These are phyloP conservation scores for Globisporangium solare DNA, from an alignment of 352 stramenopile genomes.

Conservation along the genomic window DNA sequence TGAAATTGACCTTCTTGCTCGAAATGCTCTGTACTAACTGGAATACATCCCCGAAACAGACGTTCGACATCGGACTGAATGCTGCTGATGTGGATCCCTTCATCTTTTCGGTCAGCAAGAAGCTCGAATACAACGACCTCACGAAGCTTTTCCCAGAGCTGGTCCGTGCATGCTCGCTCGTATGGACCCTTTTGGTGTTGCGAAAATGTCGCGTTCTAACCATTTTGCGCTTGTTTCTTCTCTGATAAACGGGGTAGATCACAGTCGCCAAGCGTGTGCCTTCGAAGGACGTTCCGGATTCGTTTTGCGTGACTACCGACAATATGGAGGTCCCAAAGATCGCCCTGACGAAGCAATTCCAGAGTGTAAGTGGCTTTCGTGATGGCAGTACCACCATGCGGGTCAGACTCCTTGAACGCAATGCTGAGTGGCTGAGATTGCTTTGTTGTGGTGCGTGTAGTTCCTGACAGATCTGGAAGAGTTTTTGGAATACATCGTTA, in stretches of 20 bases:
- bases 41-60: conserved; percentile 23
- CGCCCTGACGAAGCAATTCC: conserved; percentile 44
- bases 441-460: conserved; percentile 19
- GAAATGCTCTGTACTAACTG: not conserved
- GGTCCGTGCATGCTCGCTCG: conserved; percentile 21
- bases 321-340: conserved; percentile 58
- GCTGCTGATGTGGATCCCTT: conserved; percentile 56
- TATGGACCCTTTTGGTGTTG: not conserved
- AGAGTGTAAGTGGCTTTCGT: conserved; percentile 20
- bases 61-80: conserved; percentile 65
- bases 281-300: conserved; percentile 49
- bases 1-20: not conserved
- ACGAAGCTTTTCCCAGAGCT: conserved; percentile 68
- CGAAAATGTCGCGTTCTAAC: not conserved
- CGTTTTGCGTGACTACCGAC: conserved; percentile 64
- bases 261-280: conserved; percentile 56
- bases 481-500: conserved; percentile 69
- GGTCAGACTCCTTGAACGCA: not conserved
- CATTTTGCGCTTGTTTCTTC: not conserved
- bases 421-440: not conserved
- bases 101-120: conserved; percentile 71
- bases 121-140: conserved; percentile 61
- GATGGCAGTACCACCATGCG: not conserved
- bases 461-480: conserved; percentile 59
- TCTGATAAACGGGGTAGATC: conserved; percentile 30